phyloP scores from a whole-genome alignment of 2,329 filamentous ascomycete genomes.

The Orbilia javanica region DNA sequence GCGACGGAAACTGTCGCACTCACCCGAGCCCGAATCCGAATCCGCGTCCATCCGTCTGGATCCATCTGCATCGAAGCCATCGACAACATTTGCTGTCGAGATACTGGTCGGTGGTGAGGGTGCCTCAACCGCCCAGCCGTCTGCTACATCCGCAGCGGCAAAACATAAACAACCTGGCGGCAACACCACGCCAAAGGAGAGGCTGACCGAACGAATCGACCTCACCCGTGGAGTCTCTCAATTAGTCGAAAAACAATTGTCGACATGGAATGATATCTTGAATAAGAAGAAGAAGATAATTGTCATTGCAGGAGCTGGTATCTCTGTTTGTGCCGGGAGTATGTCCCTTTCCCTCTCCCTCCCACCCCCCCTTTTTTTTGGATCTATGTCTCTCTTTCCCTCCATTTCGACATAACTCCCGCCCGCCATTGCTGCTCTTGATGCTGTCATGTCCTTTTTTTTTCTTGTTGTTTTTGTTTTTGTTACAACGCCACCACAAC shows the following conservation, averaged over 20 bases:
- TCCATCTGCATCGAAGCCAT: constrained; percentile 22
- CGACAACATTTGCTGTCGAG: constrained; percentile 47
- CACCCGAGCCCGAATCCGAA: constrained; percentile 36
- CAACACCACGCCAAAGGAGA: constrained; percentile 57
- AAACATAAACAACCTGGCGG: constrained; percentile 38
- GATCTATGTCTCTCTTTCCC: neutral
- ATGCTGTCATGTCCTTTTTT: constrained; percentile 33
- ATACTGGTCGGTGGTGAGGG: constrained; percentile 44
- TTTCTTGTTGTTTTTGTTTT: constrained; percentile 54
- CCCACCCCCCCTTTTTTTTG: constrained; percentile 48
- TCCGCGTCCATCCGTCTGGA: neutral
- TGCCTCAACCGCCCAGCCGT: constrained; percentile 27
- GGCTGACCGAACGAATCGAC: constrained; percentile 86
- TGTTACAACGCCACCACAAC: constrained; percentile 42
- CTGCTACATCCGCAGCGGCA: constrained; percentile 1
- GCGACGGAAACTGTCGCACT: constrained; percentile 74
- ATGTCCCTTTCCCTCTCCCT: constrained; percentile 64
- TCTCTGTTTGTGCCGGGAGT: constrained; percentile 95
- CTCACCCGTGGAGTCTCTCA: constrained; percentile 67
- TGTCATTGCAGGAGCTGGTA: constrained; percentile 94
- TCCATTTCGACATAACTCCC: constrained; percentile 28
- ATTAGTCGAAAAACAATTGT: constrained; percentile 74
- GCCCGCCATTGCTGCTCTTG: neutral
- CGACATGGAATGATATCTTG: constrained; percentile 78
- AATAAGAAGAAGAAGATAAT: constrained; percentile 96